Base-by-base conservation (phyloP, 2,329 filamentous ascomycete species). In the Huntiella omanensis region DNA sequence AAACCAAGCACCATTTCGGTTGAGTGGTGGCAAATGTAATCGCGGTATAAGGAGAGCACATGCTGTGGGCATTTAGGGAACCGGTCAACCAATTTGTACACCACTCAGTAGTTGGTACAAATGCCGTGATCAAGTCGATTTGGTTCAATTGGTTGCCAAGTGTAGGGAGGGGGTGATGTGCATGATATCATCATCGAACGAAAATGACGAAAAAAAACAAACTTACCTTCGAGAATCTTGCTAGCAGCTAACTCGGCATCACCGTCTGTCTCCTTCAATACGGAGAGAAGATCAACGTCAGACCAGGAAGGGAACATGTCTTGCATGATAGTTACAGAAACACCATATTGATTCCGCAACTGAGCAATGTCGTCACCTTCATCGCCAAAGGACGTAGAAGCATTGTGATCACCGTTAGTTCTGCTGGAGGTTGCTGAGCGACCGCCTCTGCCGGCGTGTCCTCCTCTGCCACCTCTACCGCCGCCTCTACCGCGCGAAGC, bases 291-390 rank as follows among this genome's bases (percentile, higher is more conserved):
- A 62, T 96, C 88, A 62, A 87, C 84, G 58, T 94, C 84, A 55
- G 86, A 88, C 91, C 88, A 96, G 63, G 86, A 81, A 50, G 84
- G 77, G 68, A 94, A 95, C 67, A 96, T 79, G 62, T 94, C 87
- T 67, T 84, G 86, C 61, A 98, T 77, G 57, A 80, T 77, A 52
- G 70, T 70, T 56, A 94, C 74, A 66, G 88, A 83, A 58, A 69
- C 68, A 57, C 81, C 74, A 60, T 93, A 91, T 62, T 83, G 78
- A 70, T 84, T 86, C 74, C 92, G 92, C 60, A 96, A 77, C 65
- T 92, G 77, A 59, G 81, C 83, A 54, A 96, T 73, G 64, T 95
- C 87, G 62, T 84, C 83, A 62, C 93, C 80, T 58, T 96, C 87
- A 17, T 49, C 34, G 71, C 81, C 73, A 54, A 73, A 67, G 58